Evolutionary conservation across 2,329 filamentous ascomycete species (phyloP).

Genomic region (Pseudogymnoascus sp.): DNA sequence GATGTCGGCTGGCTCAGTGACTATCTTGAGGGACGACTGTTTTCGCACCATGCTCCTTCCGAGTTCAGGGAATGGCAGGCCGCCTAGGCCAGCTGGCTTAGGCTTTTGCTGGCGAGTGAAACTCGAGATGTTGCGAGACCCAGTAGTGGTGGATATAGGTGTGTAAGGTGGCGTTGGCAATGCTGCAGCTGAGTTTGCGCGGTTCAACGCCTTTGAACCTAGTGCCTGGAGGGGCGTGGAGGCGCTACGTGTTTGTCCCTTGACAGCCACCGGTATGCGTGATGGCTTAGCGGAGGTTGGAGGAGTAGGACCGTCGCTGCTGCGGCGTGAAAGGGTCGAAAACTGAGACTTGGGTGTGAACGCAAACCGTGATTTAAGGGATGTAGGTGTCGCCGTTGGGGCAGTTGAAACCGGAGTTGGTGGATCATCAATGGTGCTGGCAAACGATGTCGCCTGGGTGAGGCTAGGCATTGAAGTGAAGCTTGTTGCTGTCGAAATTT

Average conservation of each 20-base stretch:
- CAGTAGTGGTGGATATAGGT: conserved; percentile 8
- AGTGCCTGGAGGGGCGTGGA: conserved; percentile 27
- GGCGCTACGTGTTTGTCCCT: conserved; percentile 15
- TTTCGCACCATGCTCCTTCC: neutral
- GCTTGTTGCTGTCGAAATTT: neutral
- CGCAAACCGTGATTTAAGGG: neutral
- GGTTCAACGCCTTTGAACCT: conserved; percentile 20
- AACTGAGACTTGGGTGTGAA: neutral
- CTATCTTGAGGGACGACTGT: conserved; percentile 10
- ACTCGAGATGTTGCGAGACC: neutral
- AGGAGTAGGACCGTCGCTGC: conserved; percentile 11
- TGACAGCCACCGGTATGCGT: conserved; percentile 24
- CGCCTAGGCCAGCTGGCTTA: conserved; percentile 13
- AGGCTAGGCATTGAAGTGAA: conserved; percentile 16
- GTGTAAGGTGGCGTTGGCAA: conserved; percentile 23
- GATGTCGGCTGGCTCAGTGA: conserved; percentile 32
- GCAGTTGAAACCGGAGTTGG: conserved; percentile 15
- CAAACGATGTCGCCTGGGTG: conserved; percentile 16
- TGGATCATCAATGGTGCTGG: conserved; percentile 20
- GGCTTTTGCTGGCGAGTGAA: neutral
- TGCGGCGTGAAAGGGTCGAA: conserved; percentile 13
- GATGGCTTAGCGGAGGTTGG: conserved; percentile 20
- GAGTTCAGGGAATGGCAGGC: conserved; percentile 23
- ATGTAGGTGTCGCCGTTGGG: neutral
- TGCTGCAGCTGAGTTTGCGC: conserved; percentile 10